A percentile compares a stretch with the other conserved stretches of the same genome.
These are phyloP conservation scores for Beauveria scarabaeidicola DNA, from an alignment of 2,329 filamentous ascomycete species.

Conservation along the genomic window DNA sequence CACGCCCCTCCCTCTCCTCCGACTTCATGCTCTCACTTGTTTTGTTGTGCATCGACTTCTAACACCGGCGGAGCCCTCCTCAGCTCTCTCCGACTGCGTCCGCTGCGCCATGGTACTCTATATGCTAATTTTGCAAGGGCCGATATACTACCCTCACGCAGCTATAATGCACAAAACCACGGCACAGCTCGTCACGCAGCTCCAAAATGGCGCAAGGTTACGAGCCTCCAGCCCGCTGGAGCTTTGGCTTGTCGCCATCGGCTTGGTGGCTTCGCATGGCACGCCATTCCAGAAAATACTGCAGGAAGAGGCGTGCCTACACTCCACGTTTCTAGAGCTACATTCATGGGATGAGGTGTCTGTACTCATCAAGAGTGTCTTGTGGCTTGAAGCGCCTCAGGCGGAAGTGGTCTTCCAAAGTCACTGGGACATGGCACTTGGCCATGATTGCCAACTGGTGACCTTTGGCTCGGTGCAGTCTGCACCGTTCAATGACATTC, in stretches of 20 bases:
- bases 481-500: neutral
- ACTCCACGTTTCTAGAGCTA: neutral
- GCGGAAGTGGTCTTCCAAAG: constrained; percentile 4
- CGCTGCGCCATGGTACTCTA: constrained; percentile 1
- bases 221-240: neutral
- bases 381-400: neutral
- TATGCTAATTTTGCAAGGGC: constrained; percentile 4
- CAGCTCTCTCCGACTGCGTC: neutral
- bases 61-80: neutral
- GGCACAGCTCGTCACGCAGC: neutral
- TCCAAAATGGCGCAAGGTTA: neutral
- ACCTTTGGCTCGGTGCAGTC: neutral
- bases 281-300: neutral
- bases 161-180: neutral
- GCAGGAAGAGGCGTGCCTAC: neutral
- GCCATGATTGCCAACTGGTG: neutral
- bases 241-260: constrained; percentile 1
- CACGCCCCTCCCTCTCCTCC: constrained; percentile 26
- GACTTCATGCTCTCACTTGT: constrained; percentile 46
- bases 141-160: constrained; percentile 4
- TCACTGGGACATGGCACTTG: constrained; percentile 8
- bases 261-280: constrained; percentile 3
- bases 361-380: neutral
- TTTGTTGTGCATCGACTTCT: constrained; percentile 45
- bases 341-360: neutral